Percentiles rank a stretch among this genome's conserved stretches.
Evolutionary conservation across 129 eudicot species (phyloP).

Genomic region (Arctium minus): DNA sequence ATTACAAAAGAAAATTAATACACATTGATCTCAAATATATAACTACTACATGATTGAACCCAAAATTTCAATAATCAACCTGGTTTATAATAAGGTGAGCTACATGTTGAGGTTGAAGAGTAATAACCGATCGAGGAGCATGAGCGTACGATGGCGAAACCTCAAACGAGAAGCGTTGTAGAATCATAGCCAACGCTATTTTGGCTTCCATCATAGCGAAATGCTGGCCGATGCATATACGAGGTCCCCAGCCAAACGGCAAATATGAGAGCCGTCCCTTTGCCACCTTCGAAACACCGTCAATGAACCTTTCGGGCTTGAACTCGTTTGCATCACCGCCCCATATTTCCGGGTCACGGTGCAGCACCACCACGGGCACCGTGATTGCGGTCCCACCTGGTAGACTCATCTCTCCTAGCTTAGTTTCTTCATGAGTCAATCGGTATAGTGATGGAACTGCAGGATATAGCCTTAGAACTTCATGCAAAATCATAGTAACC

Average conservation of each 20-base stretch:
- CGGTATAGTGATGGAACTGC: slow-evolving; percentile 52
- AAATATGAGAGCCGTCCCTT: slow-evolving; percentile 51
- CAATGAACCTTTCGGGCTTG: slow-evolving; percentile 63
- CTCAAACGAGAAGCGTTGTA: slow-evolving; percentile 28
- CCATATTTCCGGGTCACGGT: slow-evolving; percentile 56
- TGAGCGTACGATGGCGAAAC: slow-evolving; percentile 30
- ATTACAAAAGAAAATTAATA: no score
- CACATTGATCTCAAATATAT: no score
- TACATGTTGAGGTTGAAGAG: slow-evolving; percentile 46
- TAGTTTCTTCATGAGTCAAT: slow-evolving; percentile 35
- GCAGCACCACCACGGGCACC: slow-evolving; percentile 45
- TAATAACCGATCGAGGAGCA: slow-evolving; percentile 25
- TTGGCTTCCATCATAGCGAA: slow-evolving; percentile 48
- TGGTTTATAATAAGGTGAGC: slow-evolving; percentile 24
- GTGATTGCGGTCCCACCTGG: slow-evolving; percentile 45
- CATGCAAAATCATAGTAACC: slow-evolving; percentile 68
- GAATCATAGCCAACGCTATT: slow-evolving; percentile 24
- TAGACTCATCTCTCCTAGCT: slow-evolving; percentile 44
- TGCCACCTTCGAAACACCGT: slow-evolving; percentile 57
- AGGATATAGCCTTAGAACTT: slow-evolving; percentile 67
- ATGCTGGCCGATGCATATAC: slow-evolving; percentile 61
- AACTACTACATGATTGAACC: neutral
- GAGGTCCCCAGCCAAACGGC: slow-evolving; percentile 79
- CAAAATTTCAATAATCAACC: neutral
- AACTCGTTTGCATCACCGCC: slow-evolving; percentile 61